Evolutionary conservation across 1,284 basidiomycete species (phyloP).

Genomic region (Microbotryum scabiosae): DNA sequence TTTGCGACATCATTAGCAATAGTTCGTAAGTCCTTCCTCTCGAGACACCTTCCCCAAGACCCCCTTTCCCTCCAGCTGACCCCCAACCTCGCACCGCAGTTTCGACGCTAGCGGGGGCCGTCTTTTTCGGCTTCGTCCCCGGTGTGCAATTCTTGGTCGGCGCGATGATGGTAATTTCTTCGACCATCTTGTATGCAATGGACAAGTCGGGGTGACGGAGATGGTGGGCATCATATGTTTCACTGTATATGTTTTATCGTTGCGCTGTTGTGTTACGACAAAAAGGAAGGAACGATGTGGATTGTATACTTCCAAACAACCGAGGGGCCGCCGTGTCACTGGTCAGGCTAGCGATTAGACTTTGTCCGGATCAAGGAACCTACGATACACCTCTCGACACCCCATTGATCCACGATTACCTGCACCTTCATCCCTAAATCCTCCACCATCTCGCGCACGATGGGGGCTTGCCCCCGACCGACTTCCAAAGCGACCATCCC

Average conservation of each 20-base stretch:
- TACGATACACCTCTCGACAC: constrained; percentile 44
- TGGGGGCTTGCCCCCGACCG: constrained; percentile 58
- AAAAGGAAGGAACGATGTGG: not conserved
- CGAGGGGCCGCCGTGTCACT: too few relatives aligned
- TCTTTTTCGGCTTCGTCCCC: constrained; percentile 19
- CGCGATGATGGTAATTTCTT: constrained; percentile 23
- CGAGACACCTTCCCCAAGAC: not conserved
- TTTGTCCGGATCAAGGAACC: constrained; percentile 24
- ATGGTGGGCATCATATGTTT: not conserved
- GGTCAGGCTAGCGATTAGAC: not conserved
- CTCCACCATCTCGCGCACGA: constrained; percentile 45
- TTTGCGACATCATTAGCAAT: constrained; percentile 34
- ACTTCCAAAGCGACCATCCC: constrained; percentile 68
- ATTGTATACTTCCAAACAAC: not conserved
- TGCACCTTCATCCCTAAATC: constrained; percentile 51
- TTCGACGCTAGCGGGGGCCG: constrained; percentile 22
- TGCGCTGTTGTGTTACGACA: not conserved
- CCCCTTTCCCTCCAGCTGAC: not conserved
- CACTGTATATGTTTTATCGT: not conserved
- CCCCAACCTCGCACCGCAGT: constrained; percentile 9
- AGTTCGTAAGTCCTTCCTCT: constrained; percentile 20
- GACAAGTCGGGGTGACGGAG: not conserved
- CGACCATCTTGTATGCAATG: constrained; percentile 29
- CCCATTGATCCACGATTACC: constrained; percentile 71
- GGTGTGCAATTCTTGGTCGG: constrained; percentile 26